These are phyloP conservation scores for Apiospora koreana DNA, from an alignment of 2,329 filamentous ascomycete species.

Conservation along the genomic window DNA sequence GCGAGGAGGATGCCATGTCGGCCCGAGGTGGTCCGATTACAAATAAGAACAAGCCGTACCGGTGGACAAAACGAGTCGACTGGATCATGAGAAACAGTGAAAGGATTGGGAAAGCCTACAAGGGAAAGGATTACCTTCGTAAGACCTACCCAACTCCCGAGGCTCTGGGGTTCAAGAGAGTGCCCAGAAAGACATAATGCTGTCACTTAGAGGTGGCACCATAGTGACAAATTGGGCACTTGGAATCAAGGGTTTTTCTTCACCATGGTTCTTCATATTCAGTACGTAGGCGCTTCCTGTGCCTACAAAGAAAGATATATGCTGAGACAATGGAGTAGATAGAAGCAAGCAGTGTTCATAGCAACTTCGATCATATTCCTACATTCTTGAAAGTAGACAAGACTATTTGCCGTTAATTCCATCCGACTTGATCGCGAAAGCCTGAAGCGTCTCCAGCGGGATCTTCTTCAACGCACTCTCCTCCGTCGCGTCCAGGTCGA, in stretches of 20 bases:
- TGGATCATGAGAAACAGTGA: neutral
- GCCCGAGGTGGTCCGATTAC: no score
- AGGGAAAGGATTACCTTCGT: neutral
- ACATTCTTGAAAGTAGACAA: neutral
- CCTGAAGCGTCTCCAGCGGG: slow-evolving; percentile 48
- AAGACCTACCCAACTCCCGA: neutral
- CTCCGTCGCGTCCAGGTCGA: slow-evolving; percentile 54
- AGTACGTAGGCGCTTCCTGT: no score
- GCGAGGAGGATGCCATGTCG: neutral
- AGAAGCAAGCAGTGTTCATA: no score
- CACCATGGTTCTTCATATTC: no score
- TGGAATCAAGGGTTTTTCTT: no score
- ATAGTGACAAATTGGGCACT: no score
- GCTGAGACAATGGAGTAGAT: no score
- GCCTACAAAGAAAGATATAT: no score
- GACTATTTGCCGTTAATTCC: neutral
- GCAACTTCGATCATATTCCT: no score
- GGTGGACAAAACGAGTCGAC: neutral
- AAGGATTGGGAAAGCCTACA: neutral
- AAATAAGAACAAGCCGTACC: neutral
- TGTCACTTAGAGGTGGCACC: no score
- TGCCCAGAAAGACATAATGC: neutral
- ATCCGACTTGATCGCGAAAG: slow-evolving; percentile 40
- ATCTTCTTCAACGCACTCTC: slow-evolving; percentile 49
- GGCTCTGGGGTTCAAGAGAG: neutral